Conservation (phyloP, 345 rosid genomes). For the Bretschneidera sinensis region DNA sequence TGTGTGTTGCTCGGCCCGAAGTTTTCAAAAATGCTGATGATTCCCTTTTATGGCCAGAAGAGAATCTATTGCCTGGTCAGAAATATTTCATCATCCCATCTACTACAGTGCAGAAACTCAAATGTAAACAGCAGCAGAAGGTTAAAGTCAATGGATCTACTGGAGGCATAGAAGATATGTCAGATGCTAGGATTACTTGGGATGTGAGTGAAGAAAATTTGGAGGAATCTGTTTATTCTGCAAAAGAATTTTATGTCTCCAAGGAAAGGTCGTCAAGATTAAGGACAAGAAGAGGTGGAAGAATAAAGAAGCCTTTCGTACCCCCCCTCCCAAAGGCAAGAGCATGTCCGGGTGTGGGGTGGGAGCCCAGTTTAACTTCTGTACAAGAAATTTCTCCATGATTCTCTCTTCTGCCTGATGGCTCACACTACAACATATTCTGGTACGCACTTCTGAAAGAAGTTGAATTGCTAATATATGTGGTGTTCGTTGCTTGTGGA, state of each 20-base stretch:
- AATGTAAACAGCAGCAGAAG: conserved; percentile 24
- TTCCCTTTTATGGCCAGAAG: conserved; percentile 41
- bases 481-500: too few species aligned
- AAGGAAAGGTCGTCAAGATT: conserved; percentile 18
- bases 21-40: conserved; percentile 41
- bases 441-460: too few species aligned
- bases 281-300: conserved; percentile 17
- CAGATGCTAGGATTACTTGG: conserved; percentile 33
- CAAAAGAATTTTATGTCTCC: conserved; percentile 41
- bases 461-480: too few species aligned
- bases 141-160: conserved; percentile 14
- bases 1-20: conserved; percentile 46
- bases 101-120: conserved; percentile 43
- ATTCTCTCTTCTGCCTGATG: conserved; percentile 3
- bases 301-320: conserved; percentile 42
- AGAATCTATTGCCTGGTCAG: conserved; percentile 40
- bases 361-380: conserved; percentile 58
- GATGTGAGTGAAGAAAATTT: conserved; percentile 19
- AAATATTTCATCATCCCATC: conserved; percentile 47
- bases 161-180: conserved; percentile 12
- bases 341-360: conserved; percentile 12
- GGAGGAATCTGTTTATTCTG: conserved; percentile 33
- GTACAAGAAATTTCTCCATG: conserved; percentile 53
- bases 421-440: neutral
- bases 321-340: conserved; percentile 43